Evolutionary conservation across 768 basidiomycete species (phyloP), one percentile per base, ranked within the genome.

Genomic region (Zangia roseola): DNA sequence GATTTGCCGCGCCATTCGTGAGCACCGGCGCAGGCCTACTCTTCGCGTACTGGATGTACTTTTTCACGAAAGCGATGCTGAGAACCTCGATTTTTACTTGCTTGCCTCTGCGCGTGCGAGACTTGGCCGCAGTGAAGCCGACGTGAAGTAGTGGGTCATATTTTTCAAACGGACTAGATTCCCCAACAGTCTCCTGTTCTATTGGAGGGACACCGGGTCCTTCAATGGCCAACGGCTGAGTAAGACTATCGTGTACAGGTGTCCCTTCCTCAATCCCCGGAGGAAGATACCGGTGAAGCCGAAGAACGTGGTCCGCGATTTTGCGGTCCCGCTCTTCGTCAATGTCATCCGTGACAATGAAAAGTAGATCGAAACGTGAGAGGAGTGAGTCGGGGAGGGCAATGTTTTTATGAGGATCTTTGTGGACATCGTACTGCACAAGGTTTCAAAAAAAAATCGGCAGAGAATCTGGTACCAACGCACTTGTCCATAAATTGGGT

Each of bases 391-490:
- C 95, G 10, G 95, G 95, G 10, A 99, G 81, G 12, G 95, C 95
- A 53, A 99, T 99, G 63, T 99, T 99, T 72, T 89, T 89, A 72
- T 98, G 95, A 25, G 95, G 95, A 67, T 99, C 95, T 70, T 99
- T 99, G 73, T 99, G 95, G 33, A 99, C 90, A 70, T 99, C 95
- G 68, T 99, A 99, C 91, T 97, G 62, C n/a, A 43, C 9, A 45
- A 8, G 35, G 41, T 45, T 45, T 60, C 53, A 59, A 26, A 16
- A 37, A 4, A 8, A n/a, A n/a, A 28, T 47, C 49, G 14, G 30
- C 36, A 31, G 43, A 37, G 14, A 40, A 17, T n/a, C 26, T 21
- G 41, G 26, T 30, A 35, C 26, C 6, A 49, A 57, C 77, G 59
- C 63, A 91, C 94, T 74, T 95, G 94, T 35, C 94, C 95, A 65